Evolutionary conservation across 495 filamentous ascomycete genomes (phyloP).

Genomic region (Trichoderma virens): DNA sequence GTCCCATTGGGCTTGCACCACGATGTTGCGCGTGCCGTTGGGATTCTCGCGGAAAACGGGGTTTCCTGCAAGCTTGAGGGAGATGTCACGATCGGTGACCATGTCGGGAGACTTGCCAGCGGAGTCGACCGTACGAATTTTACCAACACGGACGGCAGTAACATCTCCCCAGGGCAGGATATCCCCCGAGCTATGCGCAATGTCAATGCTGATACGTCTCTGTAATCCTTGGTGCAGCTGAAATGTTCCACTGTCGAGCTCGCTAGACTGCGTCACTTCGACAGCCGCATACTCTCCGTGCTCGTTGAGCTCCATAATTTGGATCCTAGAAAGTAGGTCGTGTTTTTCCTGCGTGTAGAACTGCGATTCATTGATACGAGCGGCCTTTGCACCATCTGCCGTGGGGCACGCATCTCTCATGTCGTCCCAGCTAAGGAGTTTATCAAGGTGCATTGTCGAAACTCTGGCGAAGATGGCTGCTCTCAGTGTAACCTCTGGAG

Average conservation of each 20-base stretch:
- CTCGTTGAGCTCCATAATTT: slow-evolving; percentile 87
- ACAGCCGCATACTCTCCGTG: slow-evolving; percentile 85
- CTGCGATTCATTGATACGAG: slow-evolving; percentile 80
- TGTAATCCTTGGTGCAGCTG: slow-evolving; percentile 95
- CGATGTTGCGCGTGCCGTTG: slow-evolving; percentile 86
- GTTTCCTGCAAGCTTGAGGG: slow-evolving; percentile 64
- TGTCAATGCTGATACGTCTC: slow-evolving; percentile 72
- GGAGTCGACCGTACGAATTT: slow-evolving; percentile 73
- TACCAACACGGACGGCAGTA: slow-evolving; percentile 62
- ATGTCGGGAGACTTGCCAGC: slow-evolving; percentile 78
- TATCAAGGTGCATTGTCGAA: slow-evolving; percentile 90
- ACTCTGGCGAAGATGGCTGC: slow-evolving; percentile 93
- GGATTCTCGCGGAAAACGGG: slow-evolving; percentile 73
- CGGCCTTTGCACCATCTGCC: slow-evolving; percentile 52
- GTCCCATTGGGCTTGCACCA: slow-evolving; percentile 87
- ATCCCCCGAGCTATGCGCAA: slow-evolving; percentile 85
- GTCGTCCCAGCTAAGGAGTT: slow-evolving; percentile 97
- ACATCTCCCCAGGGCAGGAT: slow-evolving; percentile 81
- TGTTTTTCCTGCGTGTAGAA: slow-evolving; percentile 91
- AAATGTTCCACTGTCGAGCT: slow-evolving; percentile 76
- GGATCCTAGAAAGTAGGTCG: slow-evolving; percentile 79
- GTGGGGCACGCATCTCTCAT: slow-evolving; percentile 68
- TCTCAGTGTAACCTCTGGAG: slow-evolving; percentile 64
- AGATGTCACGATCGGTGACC: slow-evolving; percentile 62
- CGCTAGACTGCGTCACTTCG: slow-evolving; percentile 78